Conservation (phyloP, 148 eudicot species). For the Vaccinium vitisidaea region DNA sequence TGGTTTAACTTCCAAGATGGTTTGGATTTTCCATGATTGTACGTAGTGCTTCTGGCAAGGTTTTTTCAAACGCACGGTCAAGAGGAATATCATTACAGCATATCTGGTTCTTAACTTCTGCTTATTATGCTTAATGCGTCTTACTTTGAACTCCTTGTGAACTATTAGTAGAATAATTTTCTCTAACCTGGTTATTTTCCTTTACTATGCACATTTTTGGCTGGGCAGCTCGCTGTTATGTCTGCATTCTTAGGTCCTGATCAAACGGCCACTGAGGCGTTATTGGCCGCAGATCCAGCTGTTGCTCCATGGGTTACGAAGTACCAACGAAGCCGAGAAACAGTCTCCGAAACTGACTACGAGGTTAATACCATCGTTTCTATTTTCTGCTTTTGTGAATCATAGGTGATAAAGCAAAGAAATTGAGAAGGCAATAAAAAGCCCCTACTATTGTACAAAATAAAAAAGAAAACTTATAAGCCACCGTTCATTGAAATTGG, state of each 20-base stretch:
- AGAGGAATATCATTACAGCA: not conserved
- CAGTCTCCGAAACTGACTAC: constrained; percentile 92
- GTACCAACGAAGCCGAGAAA: constrained; percentile 96
- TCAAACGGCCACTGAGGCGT: constrained; percentile 70
- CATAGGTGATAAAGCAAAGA: not conserved
- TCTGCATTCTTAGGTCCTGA: constrained; percentile 98
- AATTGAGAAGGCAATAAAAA: not conserved
- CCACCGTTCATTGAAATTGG: not conserved
- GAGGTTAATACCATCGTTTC: constrained; percentile 44
- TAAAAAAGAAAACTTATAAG: not conserved
- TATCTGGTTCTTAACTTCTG: not conserved
- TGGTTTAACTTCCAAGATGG: not conserved
- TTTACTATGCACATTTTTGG: constrained; percentile 1
- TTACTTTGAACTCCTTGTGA: not conserved
- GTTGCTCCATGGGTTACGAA: constrained; percentile 93
- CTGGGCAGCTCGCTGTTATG: constrained; percentile 82
- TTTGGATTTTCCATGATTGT: not conserved
- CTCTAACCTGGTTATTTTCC: not conserved
- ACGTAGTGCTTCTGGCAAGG: not conserved
- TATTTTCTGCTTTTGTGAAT: not conserved
- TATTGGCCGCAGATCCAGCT: constrained; percentile 72
- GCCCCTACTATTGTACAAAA: not conserved
- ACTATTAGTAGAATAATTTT: not conserved
- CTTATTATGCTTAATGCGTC: not conserved
- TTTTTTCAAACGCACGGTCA: not conserved